Base-by-base conservation (phyloP, 108 stramenopile species). In the Cylindrotheca closterium region DNA sequence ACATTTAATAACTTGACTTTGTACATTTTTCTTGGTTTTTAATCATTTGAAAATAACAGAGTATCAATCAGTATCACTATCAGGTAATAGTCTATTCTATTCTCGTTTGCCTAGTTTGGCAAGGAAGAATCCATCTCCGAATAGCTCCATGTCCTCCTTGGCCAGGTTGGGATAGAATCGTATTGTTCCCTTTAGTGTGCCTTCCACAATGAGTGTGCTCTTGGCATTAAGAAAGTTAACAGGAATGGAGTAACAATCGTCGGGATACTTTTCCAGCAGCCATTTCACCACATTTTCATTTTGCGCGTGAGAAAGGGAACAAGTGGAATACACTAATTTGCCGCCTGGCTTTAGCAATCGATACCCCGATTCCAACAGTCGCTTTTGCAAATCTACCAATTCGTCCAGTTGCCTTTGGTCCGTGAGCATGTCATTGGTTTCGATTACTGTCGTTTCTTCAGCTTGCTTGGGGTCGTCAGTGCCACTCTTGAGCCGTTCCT, bases 321-420 rank as follows among this genome's bases (percentile, higher is more conserved):
- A 97, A 0, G 96, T 97, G 0, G 91, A 88, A 65, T 97, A 97
- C 15, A 97, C 91, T 70, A 97, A 30, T 0, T 51, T 68, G 12
- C 96, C 96, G 22, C 95, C 96, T 30, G 58, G 75, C 51, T 74
- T 81, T 22, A 97, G 73, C 19, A 84, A 63, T 22, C 79, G 69
- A 73, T 91, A 97, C 10, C 96, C 96, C 5, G 82, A 79, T 2
- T 54, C 67, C 2, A 91, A 69, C 2, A 97, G 78, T 7, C 77
- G 63, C 55, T 62, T 81, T 63, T 97, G 96, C 17, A 97, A 79
- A 34, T 86, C 80, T 2, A 91, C 73, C 25, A 96, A 73, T 47
- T 87, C 83, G 49, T 57, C 51, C 60, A 91, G 60, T 51, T 86
- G 32, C 24, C 5, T 37, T 42, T 63, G 22, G 30, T 79, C 61